A percentile compares a stretch with the other conserved stretches of the same genome.
Evolutionary conservation across 257 asterid genomes (phyloP).

Genomic region (Lycium barbarum): DNA sequence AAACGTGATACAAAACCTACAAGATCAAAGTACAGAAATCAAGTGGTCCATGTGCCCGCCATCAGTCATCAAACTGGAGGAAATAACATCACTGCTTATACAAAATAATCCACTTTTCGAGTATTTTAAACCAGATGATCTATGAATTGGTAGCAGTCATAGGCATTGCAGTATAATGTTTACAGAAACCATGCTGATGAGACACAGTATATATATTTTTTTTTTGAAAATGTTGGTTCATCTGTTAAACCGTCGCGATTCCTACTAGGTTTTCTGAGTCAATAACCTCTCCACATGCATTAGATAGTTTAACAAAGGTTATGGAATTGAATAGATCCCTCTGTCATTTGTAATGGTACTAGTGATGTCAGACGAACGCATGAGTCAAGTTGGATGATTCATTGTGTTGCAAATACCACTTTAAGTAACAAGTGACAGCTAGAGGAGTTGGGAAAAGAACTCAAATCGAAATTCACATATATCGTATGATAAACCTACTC

Average conservation of each 20-base stretch:
- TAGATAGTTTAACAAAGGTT: neutral
- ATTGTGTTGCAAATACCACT: constrained; percentile 13
- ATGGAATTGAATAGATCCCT: neutral
- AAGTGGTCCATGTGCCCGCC: neutral
- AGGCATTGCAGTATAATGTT: neutral
- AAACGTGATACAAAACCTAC: neutral
- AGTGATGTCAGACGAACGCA: neutral
- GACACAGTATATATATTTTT: neutral
- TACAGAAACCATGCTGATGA: neutral
- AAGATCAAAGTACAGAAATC: neutral
- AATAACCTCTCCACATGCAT: neutral
- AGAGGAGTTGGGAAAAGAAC: neutral
- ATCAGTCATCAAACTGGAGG: neutral
- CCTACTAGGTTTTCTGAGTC: constrained; percentile 1
- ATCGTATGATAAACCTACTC: neutral
- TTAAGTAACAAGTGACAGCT: neutral
- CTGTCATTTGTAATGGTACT: neutral
- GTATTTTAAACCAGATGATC: neutral
- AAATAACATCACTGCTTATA: constrained; percentile 10
- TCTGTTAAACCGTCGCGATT: neutral
- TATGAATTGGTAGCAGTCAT: neutral
- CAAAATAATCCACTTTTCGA: neutral
- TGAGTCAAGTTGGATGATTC: neutral
- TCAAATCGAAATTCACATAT: neutral
- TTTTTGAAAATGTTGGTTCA: neutral